A percentile compares a stretch with the other conserved stretches of the same genome.
Conservation (phyloP, 108 stramenopile genomes). For the Poteriospumella lacustris region DNA sequence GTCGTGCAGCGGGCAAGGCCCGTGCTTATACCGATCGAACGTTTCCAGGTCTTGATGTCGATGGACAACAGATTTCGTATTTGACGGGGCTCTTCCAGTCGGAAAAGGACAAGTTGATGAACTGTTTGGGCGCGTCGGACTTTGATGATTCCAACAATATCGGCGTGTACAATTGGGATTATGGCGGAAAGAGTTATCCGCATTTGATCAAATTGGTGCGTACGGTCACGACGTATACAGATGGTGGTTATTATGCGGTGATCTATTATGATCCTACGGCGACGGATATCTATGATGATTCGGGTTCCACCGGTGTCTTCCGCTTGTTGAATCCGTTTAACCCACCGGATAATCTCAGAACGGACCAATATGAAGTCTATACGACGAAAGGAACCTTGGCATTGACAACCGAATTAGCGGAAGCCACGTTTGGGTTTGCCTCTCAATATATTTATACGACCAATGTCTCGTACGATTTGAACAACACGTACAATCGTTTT, state of each 20-base stretch:
- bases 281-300: too few relatives aligned
- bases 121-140: slow-evolving; percentile 63
- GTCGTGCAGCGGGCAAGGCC: background rate
- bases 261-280: slow-evolving; percentile 60
- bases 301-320: background rate
- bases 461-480: slow-evolving; percentile 11
- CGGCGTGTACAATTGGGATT: slow-evolving; percentile 63
- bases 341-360: slow-evolving; percentile 16
- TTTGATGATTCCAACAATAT: slow-evolving; percentile 58
- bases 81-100: too few relatives aligned
- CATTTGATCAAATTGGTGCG: slow-evolving; percentile 63
- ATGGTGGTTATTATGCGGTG: slow-evolving; percentile 55
- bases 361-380: slow-evolving; percentile 21
- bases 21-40: background rate
- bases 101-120: slow-evolving; percentile 59
- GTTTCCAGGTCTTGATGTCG: background rate
- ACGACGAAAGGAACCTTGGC: slow-evolving; percentile 22
- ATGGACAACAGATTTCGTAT: too few relatives aligned
- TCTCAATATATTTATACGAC: slow-evolving; percentile 20
- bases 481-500: background rate
- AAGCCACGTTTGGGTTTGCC: slow-evolving; percentile 23
- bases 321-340: background rate
- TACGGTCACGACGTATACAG: slow-evolving; percentile 37
- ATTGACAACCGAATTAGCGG: background rate
- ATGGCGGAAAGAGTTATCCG: slow-evolving; percentile 47